phyloP scores from a whole-genome alignment of 2,329 filamentous ascomycete genomes.

The Trichoderma breve region DNA sequence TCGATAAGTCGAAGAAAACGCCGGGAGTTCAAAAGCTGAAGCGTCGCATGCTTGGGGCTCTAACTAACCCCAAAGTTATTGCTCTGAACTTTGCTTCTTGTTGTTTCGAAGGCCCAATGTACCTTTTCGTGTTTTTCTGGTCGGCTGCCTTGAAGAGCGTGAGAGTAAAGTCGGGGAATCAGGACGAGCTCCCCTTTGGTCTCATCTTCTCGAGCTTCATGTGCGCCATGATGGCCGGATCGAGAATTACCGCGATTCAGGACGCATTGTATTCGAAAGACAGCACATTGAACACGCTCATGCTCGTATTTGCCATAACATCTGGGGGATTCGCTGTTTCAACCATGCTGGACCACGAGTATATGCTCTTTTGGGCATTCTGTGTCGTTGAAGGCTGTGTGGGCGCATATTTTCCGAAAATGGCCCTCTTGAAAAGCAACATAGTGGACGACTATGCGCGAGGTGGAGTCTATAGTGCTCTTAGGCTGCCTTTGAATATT shows the following conservation, averaged over 20 bases:
- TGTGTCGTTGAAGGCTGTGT: slow-evolving; percentile 57
- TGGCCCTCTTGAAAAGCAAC: slow-evolving; percentile 53
- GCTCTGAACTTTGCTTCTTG: slow-evolving; percentile 52
- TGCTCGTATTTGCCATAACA: slow-evolving; percentile 34
- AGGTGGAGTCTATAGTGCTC: slow-evolving; percentile 54
- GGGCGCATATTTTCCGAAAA: slow-evolving; percentile 57
- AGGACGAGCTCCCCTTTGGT: slow-evolving; percentile 42
- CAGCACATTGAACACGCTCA: slow-evolving; percentile 35
- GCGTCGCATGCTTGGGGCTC: background rate
- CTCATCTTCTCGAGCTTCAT: slow-evolving; percentile 57
- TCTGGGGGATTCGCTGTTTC: slow-evolving; percentile 41
- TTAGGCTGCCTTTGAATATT: slow-evolving; percentile 57
- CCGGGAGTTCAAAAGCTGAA: background rate
- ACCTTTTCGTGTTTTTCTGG: slow-evolving; percentile 64
- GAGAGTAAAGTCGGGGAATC: slow-evolving; percentile 29
- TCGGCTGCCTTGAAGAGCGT: slow-evolving; percentile 51
- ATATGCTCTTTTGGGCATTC: slow-evolving; percentile 53
- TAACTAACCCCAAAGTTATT: slow-evolving; percentile 38
- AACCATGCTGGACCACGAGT: slow-evolving; percentile 42
- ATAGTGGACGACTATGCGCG: slow-evolving; percentile 53
- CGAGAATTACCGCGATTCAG: slow-evolving; percentile 29
- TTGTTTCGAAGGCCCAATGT: slow-evolving; percentile 61
- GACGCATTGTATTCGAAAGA: background rate
- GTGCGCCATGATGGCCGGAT: slow-evolving; percentile 57
- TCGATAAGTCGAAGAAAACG: background rate